Conservation (phyloP, 495 filamentous ascomycete genomes). For the Tuber indicum region DNA sequence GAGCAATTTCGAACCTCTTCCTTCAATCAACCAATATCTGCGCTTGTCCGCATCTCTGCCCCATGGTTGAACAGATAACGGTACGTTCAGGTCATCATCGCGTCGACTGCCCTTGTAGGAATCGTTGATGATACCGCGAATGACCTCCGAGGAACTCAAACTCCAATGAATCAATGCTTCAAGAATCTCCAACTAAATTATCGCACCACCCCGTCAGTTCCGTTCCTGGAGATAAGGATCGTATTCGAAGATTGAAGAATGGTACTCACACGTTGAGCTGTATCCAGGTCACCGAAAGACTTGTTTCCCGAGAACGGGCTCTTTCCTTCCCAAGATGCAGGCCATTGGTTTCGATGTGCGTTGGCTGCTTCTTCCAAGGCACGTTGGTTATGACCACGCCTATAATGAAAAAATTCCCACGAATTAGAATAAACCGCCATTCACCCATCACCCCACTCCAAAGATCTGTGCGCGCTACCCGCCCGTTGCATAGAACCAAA, state of each 20-base stretch:
- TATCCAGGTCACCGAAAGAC: slow-evolving; percentile 70
- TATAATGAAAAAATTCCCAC: slow-evolving; percentile 7
- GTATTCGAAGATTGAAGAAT: neutral
- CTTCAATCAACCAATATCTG: slow-evolving; percentile 88
- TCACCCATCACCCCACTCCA: neutral
- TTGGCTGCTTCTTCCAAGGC: slow-evolving; percentile 90
- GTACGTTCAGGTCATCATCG: slow-evolving; percentile 88
- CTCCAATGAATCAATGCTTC: slow-evolving; percentile 81
- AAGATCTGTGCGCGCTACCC: slow-evolving; percentile 3
- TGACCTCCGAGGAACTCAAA: slow-evolving; percentile 77
- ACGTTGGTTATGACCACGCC: slow-evolving; percentile 73
- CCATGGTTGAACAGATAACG: slow-evolving; percentile 90
- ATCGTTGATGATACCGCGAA: slow-evolving; percentile 72
- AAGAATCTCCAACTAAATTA: slow-evolving; percentile 63
- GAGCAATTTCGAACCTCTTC: slow-evolving; percentile 42
- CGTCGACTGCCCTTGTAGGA: slow-evolving; percentile 84
- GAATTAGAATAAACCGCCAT: slow-evolving; percentile 14
- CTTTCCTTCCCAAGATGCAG: slow-evolving; percentile 72
- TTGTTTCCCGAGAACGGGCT: slow-evolving; percentile 74
- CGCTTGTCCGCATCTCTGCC: slow-evolving; percentile 84
- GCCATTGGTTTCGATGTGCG: slow-evolving; percentile 82
- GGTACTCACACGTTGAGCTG: slow-evolving; percentile 68
- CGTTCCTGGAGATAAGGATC: neutral
- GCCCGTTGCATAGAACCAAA: neutral
- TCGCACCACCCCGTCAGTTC: neutral